Percentiles rank a stretch among this genome's conserved stretches.
phyloP scores from a whole-genome alignment of 768 basidiomycete genomes.

The Mycena pura region DNA sequence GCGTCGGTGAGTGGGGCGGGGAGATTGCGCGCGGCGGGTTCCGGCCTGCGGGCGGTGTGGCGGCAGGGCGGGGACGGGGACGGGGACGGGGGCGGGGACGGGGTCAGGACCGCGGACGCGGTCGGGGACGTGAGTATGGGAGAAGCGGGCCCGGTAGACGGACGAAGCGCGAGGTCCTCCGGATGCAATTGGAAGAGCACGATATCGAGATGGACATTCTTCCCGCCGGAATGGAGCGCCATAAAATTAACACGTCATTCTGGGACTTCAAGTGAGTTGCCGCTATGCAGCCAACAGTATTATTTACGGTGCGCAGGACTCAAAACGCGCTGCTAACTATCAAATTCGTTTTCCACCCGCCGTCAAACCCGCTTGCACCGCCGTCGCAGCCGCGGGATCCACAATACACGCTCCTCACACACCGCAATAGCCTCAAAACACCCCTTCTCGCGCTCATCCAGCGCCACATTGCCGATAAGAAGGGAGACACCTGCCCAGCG shows the following conservation, averaged over 20 bases:
- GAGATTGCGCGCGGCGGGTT: slow-evolving; percentile 73
- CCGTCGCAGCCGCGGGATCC: slow-evolving; percentile 42
- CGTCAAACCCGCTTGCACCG: slow-evolving; percentile 50
- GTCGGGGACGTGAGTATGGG: slow-evolving; percentile 37
- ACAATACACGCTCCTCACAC: slow-evolving; percentile 64
- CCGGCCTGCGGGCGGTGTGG: slow-evolving; percentile 40
- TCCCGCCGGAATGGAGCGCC: slow-evolving; percentile 82
- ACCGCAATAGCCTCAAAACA: slow-evolving; percentile 61
- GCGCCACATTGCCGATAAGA: slow-evolving; percentile 52
- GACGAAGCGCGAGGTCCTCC: slow-evolving; percentile 73
- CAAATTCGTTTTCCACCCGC: slow-evolving; percentile 72
- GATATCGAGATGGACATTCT: slow-evolving; percentile 81
- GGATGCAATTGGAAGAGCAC: slow-evolving; percentile 67
- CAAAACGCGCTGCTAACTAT: slow-evolving; percentile 73
- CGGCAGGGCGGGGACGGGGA: slow-evolving; percentile 37
- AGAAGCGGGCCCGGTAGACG: slow-evolving; percentile 40
- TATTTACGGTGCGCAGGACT: slow-evolving; percentile 51
- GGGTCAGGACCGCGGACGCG: slow-evolving; percentile 30
- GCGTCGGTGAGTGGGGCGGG: slow-evolving; percentile 74
- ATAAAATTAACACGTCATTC: slow-evolving; percentile 78
- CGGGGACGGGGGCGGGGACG: slow-evolving; percentile 36
- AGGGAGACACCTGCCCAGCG: slow-evolving; percentile 49
- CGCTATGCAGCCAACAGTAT: slow-evolving; percentile 10
- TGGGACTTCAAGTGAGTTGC: slow-evolving; percentile 79
- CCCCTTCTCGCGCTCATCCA: slow-evolving; percentile 60